Evolutionary conservation across 179 eudicot genomes (phyloP), one percentile per base, ranked within the genome.

Genomic region (Monotropa hypopitys): DNA sequence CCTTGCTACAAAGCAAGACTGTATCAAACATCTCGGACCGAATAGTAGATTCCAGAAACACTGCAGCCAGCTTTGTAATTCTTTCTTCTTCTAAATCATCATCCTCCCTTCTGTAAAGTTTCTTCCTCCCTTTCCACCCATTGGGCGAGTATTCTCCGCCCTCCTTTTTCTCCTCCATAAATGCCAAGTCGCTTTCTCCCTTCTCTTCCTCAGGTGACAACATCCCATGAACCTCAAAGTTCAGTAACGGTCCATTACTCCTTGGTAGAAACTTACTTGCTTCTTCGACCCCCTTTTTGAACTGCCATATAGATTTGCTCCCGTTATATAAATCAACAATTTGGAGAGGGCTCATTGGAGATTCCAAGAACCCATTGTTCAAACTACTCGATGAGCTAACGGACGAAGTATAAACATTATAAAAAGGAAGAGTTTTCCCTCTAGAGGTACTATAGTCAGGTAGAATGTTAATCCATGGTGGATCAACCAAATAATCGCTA

Each of bases 201-300:
- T n/a, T 77, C 15, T n/a, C 28, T 12, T 50, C 74, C 63, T 50
- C 70, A 45, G 75, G 42, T 21, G 38, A 15, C 10, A 26, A 15
- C 20, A n/a, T 18, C 70, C 59, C 76, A 73, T 77, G 77, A 53
- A 43, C 59, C n/a, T 70, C 76, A 8, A 70, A 70, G 72, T 76
- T 82, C 50, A 80, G 62, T 71, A 83, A 68, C 67, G 83, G 28
- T 26, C 71, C 68, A 51, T 77, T 79, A 18, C 81, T 80, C 42
- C 77, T 81, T 2, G 92, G 94, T 82, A 94, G 91, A 76, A 91
- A 90, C 53, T 86, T 89, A 30, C 42, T 85, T 0, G 97, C 98
- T 80, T 88, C 94, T 84, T 92, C 93, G 1, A 89, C 72, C 42
- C 97, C 98, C 81, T 86, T 91, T 51, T 77, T 85, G 84, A 94